phyloP scores from a whole-genome alignment of 2,329 filamentous ascomycete species.

The Gyromitra esculenta region DNA sequence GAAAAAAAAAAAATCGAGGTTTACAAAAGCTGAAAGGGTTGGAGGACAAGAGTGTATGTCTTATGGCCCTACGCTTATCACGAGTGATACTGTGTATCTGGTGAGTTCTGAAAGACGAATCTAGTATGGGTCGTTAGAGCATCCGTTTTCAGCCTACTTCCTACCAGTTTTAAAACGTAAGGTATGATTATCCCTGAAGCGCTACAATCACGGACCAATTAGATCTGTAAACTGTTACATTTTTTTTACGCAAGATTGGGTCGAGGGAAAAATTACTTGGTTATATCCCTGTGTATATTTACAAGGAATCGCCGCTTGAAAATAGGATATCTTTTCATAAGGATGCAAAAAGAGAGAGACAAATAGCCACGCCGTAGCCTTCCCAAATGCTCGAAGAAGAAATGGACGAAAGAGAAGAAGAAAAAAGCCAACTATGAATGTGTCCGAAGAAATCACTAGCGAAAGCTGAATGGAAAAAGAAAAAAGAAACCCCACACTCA shows the following conservation, averaged over 20 bases:
- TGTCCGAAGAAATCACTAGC: not conserved
- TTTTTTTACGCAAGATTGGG: not conserved
- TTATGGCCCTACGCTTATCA: no score
- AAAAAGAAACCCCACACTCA: slow-evolving; percentile 19
- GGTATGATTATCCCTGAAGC: not conserved
- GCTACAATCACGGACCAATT: not conserved
- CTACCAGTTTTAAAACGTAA: no score
- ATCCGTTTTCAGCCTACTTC: no score
- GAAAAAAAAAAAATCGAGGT: no score
- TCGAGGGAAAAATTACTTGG: not conserved
- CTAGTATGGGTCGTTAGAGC: no score
- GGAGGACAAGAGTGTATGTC: no score
- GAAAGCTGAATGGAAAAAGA: slow-evolving; percentile 14
- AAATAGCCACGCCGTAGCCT: not conserved
- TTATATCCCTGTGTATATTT: slow-evolving; percentile 8
- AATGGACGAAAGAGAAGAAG: not conserved
- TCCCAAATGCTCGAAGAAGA: not conserved
- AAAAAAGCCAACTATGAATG: slow-evolving; percentile 4
- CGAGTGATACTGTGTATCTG: no score
- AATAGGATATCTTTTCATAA: slow-evolving; percentile 14
- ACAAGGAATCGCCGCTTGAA: slow-evolving; percentile 15
- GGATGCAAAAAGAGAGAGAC: not conserved
- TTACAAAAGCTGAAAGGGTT: no score
- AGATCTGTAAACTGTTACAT: not conserved
- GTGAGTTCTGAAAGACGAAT: no score